Percentiles rank a stretch among this genome's conserved stretches.
phyloP scores from a whole-genome alignment of 306 rosid species.

The Lagenaria siceraria region DNA sequence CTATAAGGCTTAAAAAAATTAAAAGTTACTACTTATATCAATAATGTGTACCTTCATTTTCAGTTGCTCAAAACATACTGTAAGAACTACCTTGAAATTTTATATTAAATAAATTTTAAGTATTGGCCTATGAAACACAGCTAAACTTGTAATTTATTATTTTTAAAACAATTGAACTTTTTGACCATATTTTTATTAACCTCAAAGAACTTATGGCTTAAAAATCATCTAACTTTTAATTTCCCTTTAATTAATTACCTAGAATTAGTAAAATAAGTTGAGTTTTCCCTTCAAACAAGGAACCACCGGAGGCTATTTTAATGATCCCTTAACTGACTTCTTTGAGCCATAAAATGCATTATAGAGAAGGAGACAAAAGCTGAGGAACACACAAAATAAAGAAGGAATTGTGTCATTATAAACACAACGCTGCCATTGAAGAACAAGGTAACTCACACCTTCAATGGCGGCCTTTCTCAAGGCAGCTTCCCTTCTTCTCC shows the following conservation, averaged over 20 bases:
- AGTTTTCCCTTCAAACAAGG: constrained; percentile 8
- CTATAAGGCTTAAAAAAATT: no score
- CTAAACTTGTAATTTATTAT: not conserved
- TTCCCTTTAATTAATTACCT: not conserved
- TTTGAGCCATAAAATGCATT: constrained; percentile 8
- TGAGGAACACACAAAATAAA: not conserved
- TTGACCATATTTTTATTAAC: no score
- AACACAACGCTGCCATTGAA: constrained; percentile 17
- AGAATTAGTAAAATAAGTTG: not conserved
- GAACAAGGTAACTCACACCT: not conserved
- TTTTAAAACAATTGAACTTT: not conserved
- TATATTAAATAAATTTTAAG: no score
- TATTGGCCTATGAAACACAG: no score
- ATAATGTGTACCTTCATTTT: no score
- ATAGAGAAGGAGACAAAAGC: constrained; percentile 25
- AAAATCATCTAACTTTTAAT: not conserved
- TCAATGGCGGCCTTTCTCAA: constrained; percentile 31
- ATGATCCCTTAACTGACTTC: constrained; percentile 2
- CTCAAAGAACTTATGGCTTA: not conserved
- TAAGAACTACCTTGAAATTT: no score
- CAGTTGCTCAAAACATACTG: no score
- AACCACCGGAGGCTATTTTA: constrained; percentile 12
- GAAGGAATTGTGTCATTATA: not conserved
- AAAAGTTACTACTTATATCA: no score
- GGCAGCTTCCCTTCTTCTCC: constrained; percentile 21